Conservation (phyloP, 345 rosid species). For the Passiflora organensis region DNA sequence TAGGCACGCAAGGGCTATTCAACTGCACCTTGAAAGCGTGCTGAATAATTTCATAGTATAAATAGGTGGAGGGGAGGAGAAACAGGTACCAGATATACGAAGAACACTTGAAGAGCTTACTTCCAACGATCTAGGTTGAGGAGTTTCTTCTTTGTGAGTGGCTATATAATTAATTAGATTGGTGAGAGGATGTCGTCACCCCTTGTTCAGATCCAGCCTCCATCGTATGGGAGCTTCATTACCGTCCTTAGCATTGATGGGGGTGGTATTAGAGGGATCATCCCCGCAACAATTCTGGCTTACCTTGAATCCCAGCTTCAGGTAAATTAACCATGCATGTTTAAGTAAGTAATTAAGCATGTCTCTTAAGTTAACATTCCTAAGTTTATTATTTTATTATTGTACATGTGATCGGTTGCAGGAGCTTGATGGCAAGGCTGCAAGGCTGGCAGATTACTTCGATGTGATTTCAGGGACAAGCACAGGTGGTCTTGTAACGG, state of each 20-base stretch:
- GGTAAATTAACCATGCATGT: conserved; percentile 21
- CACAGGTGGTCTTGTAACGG: conserved; percentile 65
- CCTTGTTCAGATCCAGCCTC: conserved; percentile 31
- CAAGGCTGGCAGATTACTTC: conserved; percentile 66
- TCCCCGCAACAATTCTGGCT: conserved; percentile 54
- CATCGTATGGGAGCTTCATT: conserved; percentile 43
- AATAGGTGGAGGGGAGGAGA: no score
- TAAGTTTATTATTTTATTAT: background rate
- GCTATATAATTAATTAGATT: background rate
- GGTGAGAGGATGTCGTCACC: background rate
- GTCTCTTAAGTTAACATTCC: background rate
- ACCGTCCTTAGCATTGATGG: conserved; percentile 78
- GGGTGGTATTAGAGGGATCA: conserved; percentile 72
- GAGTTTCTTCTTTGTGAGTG: background rate
- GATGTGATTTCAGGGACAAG: conserved; percentile 67
- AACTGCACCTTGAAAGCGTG: no score
- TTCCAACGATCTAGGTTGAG: no score
- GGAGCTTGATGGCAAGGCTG: conserved; percentile 64
- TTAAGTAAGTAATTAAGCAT: background rate
- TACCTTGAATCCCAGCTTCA: conserved; percentile 68
- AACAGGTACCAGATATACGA: no score
- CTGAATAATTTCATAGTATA: no score
- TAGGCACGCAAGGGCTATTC: no score
- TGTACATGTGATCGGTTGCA: conserved; percentile 8
- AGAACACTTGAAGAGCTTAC: no score